These are phyloP conservation scores for Ustilago vetiveriae DNA, from an alignment of 1,284 basidiomycete genomes.

Conservation along the genomic window DNA sequence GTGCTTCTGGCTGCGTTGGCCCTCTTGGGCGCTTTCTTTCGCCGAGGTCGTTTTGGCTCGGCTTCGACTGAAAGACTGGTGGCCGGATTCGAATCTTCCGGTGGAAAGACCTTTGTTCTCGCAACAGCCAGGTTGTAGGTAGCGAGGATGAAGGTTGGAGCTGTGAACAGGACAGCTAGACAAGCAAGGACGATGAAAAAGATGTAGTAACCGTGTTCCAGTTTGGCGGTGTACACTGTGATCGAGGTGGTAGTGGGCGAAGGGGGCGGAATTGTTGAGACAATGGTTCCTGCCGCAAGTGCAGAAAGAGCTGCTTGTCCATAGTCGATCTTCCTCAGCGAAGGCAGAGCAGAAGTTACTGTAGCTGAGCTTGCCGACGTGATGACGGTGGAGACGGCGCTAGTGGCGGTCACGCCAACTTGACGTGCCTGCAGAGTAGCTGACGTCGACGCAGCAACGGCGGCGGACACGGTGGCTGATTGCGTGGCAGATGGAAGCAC, in stretches of 20 bases:
- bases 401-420: not conserved
- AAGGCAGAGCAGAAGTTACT: not conserved
- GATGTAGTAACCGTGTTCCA: not conserved
- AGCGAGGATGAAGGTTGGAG: not conserved
- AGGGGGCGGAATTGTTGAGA: not conserved
- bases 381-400: not conserved
- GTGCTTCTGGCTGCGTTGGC: no score
- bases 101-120: not conserved
- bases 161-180: not conserved
- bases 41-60: no score
- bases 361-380: not conserved
- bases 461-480: not conserved
- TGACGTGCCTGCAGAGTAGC: not conserved
- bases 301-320: not conserved
- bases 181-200: constrained; percentile 2
- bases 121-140: constrained; percentile 6
- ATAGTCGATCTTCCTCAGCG: constrained; percentile 1
- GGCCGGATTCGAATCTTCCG: no score
- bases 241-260: not conserved
- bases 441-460: not conserved
- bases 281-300: constrained; percentile 7
- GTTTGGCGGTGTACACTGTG: constrained; percentile 1
- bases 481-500: not conserved
- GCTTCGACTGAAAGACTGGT: no score
- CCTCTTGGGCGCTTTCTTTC: no score